phyloP scores from a whole-genome alignment of 345 rosid genomes.

The Crucihimalaya himalaica region DNA sequence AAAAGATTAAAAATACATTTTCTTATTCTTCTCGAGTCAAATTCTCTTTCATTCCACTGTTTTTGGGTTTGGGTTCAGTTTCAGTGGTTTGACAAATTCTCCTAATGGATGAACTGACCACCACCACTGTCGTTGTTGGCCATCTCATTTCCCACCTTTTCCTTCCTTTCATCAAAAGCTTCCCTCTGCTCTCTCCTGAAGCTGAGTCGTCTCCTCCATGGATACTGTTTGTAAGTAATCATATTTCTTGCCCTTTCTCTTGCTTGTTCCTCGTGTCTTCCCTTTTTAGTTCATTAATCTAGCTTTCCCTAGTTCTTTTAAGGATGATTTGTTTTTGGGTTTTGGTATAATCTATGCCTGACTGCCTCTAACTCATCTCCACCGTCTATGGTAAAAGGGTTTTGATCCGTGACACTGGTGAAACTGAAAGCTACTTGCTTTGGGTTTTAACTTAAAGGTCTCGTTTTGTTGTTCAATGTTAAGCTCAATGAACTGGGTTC shows the following conservation, averaged over 20 bases:
- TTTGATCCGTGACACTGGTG: conserved; percentile 22
- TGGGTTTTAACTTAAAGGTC: conserved; percentile 3
- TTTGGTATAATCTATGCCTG: conserved; percentile 34
- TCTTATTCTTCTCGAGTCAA: not conserved
- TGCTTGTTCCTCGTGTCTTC: conserved; percentile 31
- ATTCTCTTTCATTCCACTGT: not conserved
- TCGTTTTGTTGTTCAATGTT: conserved; percentile 4
- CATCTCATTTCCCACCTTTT: conserved; percentile 27
- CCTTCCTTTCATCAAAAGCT: not conserved
- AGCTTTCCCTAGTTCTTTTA: not conserved
- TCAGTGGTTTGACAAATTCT: conserved; percentile 11
- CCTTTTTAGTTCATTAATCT: not conserved
- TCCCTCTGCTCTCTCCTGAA: not conserved
- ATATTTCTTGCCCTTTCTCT: conserved; percentile 5
- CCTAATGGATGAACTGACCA: conserved; percentile 20
- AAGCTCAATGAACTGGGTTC: conserved; percentile 50
- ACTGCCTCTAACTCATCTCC: conserved; percentile 8
- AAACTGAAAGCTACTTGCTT: conserved; percentile 32
- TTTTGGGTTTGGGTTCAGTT: not conserved
- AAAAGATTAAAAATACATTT: not conserved
- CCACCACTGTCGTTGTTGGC: conserved; percentile 7
- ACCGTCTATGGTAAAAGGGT: not conserved
- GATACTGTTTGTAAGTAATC: conserved; percentile 5
- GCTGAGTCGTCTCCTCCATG: conserved; percentile 18
- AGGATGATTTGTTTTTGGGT: conserved; percentile 18